Base-by-base conservation (phyloP, 257 asterid genomes). In the Capsicum pubescens region DNA sequence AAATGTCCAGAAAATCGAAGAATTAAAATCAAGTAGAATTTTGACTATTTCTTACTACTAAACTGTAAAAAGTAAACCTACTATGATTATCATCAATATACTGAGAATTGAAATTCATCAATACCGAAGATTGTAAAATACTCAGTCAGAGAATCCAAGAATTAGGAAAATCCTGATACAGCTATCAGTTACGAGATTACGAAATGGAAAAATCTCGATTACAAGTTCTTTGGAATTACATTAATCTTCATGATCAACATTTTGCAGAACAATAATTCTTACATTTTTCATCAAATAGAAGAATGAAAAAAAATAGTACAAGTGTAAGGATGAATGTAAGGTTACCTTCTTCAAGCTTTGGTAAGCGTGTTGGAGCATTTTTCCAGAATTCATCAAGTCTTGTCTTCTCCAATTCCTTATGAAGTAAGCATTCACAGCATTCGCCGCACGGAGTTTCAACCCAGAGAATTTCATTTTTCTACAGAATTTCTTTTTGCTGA, bases 341-440 rank as follows among this genome's bases (percentile, higher is more conserved):
- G 57, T 71, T 71, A 72, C 80, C 58, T 7, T n/a, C 7, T 48
- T 48, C 80, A 72, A 72, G 60, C 42, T n/a, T 72, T 4, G 8
- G 39, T 48, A 11, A 48, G 80, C 80, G 12, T 19, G 39, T 39
- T n/a, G 42, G 7, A 39, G 36, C 4, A 72, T 72, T 72, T 19
- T 39, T 50, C 55, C 59, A 19, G 7, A 11, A 72, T 72, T 48
- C 42, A 46, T 48, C 80, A 48, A 2, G 35, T 72, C 60, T 11
- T 12, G 11, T 48, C 0, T 72, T 48, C 10, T 48, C 80, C 80
- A 72, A 72, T 10, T 21, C 44, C 80, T 19, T 48, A 10, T 21
- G 59, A 74, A 74, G 80, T 74, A 74, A 15, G 61, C 19, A 48
- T 55, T 74, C 44, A 74, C 80, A 19, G 42, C 60, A 50, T 50